Conservation (phyloP, 768 basidiomycete species). For the Dacryopinax primogenitus region DNA sequence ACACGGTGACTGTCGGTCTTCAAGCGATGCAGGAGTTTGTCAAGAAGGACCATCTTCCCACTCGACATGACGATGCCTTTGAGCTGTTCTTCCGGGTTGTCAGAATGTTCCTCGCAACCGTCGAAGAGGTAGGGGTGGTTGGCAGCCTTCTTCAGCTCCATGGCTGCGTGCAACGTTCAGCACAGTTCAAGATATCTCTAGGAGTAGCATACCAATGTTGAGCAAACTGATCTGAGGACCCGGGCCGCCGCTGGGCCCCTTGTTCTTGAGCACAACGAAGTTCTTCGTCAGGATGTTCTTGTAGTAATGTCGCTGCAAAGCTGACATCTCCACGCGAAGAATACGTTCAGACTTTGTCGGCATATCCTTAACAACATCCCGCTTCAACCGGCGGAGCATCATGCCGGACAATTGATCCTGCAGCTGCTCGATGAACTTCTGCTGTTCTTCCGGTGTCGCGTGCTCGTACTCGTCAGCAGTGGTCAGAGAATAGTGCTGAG, state of each 20-base stretch:
- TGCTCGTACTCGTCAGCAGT: constrained; percentile 72
- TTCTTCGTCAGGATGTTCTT: constrained; percentile 99
- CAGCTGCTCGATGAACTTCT: constrained; percentile 68
- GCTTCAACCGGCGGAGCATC: constrained; percentile 91
- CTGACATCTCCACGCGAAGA: constrained; percentile 91
- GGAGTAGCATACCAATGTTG: constrained; percentile 58
- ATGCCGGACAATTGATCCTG: constrained; percentile 84
- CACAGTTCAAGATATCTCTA: background rate
- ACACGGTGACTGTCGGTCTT: constrained; percentile 91
- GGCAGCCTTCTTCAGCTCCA: constrained; percentile 98
- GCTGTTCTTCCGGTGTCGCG: constrained; percentile 77
- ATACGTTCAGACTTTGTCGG: constrained; percentile 98
- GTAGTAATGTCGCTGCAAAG: constrained; percentile 94
- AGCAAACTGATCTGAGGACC: constrained; percentile 75
- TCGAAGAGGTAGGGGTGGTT: constrained; percentile 98
- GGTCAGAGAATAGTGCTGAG: constrained; percentile 69
- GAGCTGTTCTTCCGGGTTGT: constrained; percentile 65
- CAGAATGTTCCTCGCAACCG: constrained; percentile 63
- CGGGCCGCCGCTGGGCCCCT: constrained; percentile 44
- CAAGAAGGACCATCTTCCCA: constrained; percentile 95
- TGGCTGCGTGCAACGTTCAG: constrained; percentile 40
- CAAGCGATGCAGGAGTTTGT: constrained; percentile 84
- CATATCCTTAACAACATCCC: constrained; percentile 87
- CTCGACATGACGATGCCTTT: constrained; percentile 97
- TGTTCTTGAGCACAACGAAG: constrained; percentile 81